These are phyloP conservation scores for Fusarium mundagurra DNA, from an alignment of 2,329 filamentous ascomycete species.

Conservation along the genomic window DNA sequence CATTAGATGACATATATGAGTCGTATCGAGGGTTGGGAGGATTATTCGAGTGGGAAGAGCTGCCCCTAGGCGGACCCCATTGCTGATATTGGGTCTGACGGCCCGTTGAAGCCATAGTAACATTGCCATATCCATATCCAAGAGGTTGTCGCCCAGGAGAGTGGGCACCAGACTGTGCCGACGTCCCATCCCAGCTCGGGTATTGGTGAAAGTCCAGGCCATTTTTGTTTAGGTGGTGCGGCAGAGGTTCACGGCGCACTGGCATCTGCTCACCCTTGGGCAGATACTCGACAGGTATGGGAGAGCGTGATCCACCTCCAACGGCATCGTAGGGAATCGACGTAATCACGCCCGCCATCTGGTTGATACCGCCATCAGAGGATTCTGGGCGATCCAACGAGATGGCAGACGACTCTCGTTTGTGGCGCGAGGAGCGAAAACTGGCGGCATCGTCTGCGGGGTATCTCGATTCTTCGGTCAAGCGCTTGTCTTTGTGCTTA, in stretches of 20 bases:
- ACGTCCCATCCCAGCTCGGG: slow-evolving; percentile 72
- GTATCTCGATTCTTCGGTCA: slow-evolving; percentile 66
- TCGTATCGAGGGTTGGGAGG: slow-evolving; percentile 69
- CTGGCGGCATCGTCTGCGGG: slow-evolving; percentile 69
- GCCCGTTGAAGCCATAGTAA: slow-evolving; percentile 77
- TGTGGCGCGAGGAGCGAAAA: slow-evolving; percentile 77
- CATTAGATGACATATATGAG: slow-evolving; percentile 69
- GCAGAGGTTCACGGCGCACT: slow-evolving; percentile 75
- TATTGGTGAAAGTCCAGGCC: slow-evolving; percentile 89
- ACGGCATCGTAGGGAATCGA: slow-evolving; percentile 87
- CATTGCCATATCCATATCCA: slow-evolving; percentile 59
- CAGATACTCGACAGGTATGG: slow-evolving; percentile 77
- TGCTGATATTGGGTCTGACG: slow-evolving; percentile 81
- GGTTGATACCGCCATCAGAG: slow-evolving; percentile 73
- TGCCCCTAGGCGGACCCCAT: slow-evolving; percentile 70
- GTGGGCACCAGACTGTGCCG: slow-evolving; percentile 61
- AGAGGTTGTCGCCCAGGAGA: slow-evolving; percentile 69
- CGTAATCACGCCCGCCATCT: slow-evolving; percentile 84
- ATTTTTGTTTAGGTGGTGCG: slow-evolving; percentile 84
- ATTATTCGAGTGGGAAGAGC: slow-evolving; percentile 61
- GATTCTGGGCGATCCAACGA: slow-evolving; percentile 76
- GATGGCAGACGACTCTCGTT: slow-evolving; percentile 75
- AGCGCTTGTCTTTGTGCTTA: slow-evolving; percentile 79
- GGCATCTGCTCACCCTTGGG: slow-evolving; percentile 72
- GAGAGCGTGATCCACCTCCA: slow-evolving; percentile 71